phyloP scores from a whole-genome alignment of 768 basidiomycete species.

The Sistotremastrum niveocremeum region DNA sequence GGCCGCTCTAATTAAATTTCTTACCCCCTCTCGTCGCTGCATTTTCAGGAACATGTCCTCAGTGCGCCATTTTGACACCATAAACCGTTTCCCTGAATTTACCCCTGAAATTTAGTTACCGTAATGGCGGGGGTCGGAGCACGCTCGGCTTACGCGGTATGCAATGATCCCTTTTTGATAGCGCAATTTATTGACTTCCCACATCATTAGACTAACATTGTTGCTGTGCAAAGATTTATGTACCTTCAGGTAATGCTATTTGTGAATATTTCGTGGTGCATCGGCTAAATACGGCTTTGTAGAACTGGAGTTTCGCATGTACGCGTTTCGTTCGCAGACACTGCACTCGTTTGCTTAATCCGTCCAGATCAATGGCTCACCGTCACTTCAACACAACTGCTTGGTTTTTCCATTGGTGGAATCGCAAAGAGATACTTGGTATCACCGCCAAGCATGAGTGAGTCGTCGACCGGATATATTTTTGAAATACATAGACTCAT shows the following conservation, averaged over 20 bases:
- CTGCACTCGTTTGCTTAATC: conserved; percentile 1
- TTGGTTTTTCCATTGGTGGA: conserved; percentile 14
- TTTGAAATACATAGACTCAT: neutral
- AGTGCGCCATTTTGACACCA: no score
- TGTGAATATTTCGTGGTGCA: no score
- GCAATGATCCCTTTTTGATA: no score
- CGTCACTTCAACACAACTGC: conserved; percentile 11
- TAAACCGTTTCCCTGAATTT: neutral
- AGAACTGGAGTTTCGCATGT: neutral
- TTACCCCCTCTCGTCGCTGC: no score
- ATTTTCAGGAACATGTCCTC: no score
- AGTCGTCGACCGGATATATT: neutral
- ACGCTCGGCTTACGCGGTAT: neutral
- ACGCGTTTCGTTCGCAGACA: conserved; percentile 16
- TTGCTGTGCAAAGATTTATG: conserved; percentile 15
- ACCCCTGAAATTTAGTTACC: neutral
- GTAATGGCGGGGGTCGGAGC: neutral
- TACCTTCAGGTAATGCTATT: conserved; percentile 5
- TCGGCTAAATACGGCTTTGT: no score
- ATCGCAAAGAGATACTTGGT: conserved; percentile 18
- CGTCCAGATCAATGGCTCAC: conserved; percentile 11
- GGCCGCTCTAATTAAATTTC: no score
- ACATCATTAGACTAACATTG: conserved; percentile 12
- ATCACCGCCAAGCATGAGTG: conserved; percentile 13
- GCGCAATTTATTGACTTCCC: no score